A percentile compares a stretch with the other conserved stretches of the same genome.
Evolutionary conservation across 352 stramenopile species (phyloP).

Genomic region (Phytophthora nicotianae): DNA sequence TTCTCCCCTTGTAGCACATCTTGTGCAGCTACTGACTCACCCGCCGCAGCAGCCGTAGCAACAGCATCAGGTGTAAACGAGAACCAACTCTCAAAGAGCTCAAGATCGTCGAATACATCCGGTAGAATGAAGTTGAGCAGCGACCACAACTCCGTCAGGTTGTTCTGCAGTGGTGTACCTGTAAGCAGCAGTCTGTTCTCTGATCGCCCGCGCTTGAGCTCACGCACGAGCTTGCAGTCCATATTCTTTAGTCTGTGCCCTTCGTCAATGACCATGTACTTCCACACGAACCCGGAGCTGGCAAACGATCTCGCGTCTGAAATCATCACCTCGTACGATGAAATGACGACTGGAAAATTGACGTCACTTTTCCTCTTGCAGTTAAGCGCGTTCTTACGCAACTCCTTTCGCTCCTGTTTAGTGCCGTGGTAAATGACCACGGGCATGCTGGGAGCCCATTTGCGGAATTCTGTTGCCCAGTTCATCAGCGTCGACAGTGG

Average conservation of each 20-base stretch:
- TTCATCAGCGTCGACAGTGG: constrained; percentile 98
- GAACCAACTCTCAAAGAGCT: constrained; percentile 99
- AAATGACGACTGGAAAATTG: constrained; percentile 89
- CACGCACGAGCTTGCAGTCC: constrained; percentile 94
- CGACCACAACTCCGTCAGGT: constrained; percentile 98
- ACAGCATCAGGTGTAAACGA: constrained; percentile 94
- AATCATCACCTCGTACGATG: constrained; percentile 90
- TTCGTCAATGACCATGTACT: constrained; percentile 98
- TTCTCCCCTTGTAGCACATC: constrained; percentile 93
- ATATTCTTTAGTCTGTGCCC: constrained; percentile 98
- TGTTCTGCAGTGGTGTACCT: constrained; percentile 98
- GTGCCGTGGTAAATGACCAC: constrained; percentile 98
- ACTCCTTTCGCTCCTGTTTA: constrained; percentile 43
- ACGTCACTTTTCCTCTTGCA: constrained; percentile 55
- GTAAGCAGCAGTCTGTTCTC: constrained; percentile 95
- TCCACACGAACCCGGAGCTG: constrained; percentile 76
- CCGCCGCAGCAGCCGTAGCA: constrained; percentile 44
- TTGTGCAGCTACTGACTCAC: constrained; percentile 69
- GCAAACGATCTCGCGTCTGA: constrained; percentile 70
- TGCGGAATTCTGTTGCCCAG: constrained; percentile 94
- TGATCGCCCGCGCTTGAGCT: constrained; percentile 93
- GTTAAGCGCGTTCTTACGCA: constrained; percentile 59
- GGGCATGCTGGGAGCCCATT: constrained; percentile 91
- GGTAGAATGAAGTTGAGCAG: constrained; percentile 98
- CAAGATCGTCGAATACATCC: constrained; percentile 97